phyloP scores from a whole-genome alignment of 495 filamentous ascomycete genomes.

The Annulohypoxylon bovei region DNA sequence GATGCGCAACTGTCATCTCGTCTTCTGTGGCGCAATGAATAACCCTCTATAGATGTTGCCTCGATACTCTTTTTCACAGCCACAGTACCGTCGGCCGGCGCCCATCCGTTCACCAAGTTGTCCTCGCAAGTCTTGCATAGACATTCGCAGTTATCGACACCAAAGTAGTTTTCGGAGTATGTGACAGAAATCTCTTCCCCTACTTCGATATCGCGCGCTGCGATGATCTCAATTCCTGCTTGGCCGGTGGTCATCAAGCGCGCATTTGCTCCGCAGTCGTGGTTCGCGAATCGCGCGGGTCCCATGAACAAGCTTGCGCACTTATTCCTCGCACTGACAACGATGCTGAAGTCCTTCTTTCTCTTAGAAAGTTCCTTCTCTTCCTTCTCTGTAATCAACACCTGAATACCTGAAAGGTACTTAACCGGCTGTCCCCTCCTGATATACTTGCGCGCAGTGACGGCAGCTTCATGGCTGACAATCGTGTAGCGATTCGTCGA shows the following conservation, averaged over 20 bases:
- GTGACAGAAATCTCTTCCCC: constrained; percentile 96
- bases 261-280: constrained; percentile 95
- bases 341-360: constrained; percentile 93
- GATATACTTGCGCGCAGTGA: constrained; percentile 83
- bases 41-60: constrained; percentile 43
- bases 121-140: constrained; percentile 88
- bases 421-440: constrained; percentile 86
- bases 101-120: constrained; percentile 83
- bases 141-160: constrained; percentile 93
- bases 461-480: constrained; percentile 82
- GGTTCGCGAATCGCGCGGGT: constrained; percentile 94
- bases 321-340: constrained; percentile 91
- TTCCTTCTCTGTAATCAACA: constrained; percentile 88
- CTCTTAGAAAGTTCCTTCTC: constrained; percentile 80
- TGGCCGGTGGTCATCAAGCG: constrained; percentile 80
- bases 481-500: constrained; percentile 98
- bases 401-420: constrained; percentile 87
- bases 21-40: constrained; percentile 56
- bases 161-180: constrained; percentile 97
- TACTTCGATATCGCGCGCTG: constrained; percentile 78
- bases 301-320: constrained; percentile 90
- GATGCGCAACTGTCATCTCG: constrained; percentile 54
- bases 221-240: constrained; percentile 87
- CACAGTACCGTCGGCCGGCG: constrained; percentile 49
- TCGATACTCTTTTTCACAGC: constrained; percentile 58